Evolutionary conservation across 345 rosid genomes (phyloP).

Genomic region (Hibiscus tridactylites): DNA sequence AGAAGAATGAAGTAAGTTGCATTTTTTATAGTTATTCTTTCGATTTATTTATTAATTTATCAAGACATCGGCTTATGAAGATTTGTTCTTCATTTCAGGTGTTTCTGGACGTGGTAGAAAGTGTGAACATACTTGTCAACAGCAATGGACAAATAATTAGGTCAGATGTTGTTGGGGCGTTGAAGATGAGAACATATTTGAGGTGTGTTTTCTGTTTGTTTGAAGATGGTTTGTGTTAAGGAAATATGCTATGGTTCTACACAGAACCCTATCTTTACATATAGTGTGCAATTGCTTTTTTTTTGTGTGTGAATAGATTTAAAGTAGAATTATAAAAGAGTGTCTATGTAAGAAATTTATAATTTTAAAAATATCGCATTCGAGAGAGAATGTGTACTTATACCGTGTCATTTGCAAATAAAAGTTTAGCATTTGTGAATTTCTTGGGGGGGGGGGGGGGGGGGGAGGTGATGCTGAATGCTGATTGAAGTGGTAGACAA

Average conservation of each 20-base stretch:
- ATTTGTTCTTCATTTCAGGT: constrained; percentile 41
- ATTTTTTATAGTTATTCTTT: not conserved
- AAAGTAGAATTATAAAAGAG: not conserved
- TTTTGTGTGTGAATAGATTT: not conserved
- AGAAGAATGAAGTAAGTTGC: constrained; percentile 75
- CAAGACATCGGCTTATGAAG: constrained; percentile 7
- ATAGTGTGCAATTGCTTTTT: not conserved
- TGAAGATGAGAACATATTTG: constrained; percentile 94
- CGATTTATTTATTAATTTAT: constrained; percentile 10
- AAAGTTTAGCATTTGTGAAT: not conserved
- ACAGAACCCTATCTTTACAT: not conserved
- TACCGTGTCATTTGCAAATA: not conserved
- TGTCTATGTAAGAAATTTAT: not conserved
- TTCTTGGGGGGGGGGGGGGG: not conserved
- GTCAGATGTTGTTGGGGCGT: constrained; percentile 94
- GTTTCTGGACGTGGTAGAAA: constrained; percentile 91
- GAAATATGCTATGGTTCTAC: not conserved
- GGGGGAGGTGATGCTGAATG: not conserved
- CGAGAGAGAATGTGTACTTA: not conserved
- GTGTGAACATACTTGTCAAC: constrained; percentile 92
- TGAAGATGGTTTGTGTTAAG: not conserved
- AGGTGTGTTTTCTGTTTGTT: constrained; percentile 38
- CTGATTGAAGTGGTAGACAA: constrained; percentile 1
- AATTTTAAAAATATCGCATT: not conserved
- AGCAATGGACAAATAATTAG: constrained; percentile 89